Evolutionary conservation across 1,284 basidiomycete genomes (phyloP).

Genomic region (Rhodotorula sp.): DNA sequence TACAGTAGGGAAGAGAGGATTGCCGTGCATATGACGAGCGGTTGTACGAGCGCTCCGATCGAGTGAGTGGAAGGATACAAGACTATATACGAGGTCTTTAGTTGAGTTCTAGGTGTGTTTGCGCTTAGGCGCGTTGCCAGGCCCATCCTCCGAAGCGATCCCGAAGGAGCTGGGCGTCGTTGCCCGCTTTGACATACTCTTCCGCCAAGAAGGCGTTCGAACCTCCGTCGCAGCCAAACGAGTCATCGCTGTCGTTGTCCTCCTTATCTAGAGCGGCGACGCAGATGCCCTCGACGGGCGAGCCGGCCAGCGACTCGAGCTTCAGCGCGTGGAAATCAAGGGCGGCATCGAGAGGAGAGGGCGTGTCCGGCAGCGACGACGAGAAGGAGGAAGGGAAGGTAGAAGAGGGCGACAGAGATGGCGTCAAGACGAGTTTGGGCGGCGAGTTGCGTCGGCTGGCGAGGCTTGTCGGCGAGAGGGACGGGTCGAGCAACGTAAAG

Average conservation of each 20-base stretch:
- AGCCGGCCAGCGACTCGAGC: slow-evolving; percentile 19
- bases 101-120: not conserved
- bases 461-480: slow-evolving; percentile 1
- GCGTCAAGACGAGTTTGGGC: slow-evolving; percentile 26
- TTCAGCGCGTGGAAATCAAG: slow-evolving; percentile 34
- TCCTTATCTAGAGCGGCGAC: not conserved
- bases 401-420: slow-evolving; percentile 17
- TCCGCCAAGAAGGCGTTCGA: slow-evolving; percentile 1
- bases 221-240: slow-evolving; percentile 18
- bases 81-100: not conserved
- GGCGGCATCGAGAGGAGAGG: slow-evolving; percentile 26
- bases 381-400: not conserved
- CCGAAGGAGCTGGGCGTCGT: slow-evolving; percentile 19
- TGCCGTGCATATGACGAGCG: too few species aligned
- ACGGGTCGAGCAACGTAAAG: slow-evolving; percentile 17
- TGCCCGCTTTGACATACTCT: slow-evolving; percentile 27
- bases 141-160: slow-evolving; percentile 16
- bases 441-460: not conserved
- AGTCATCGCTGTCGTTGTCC: slow-evolving; percentile 3
- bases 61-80: not conserved
- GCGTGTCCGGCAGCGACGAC: not conserved
- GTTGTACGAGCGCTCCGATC: not conserved
- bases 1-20: not conserved
- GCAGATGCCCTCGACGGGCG: not conserved
- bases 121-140: not conserved